phyloP scores from a whole-genome alignment of 805 yeast genomes.

The Aciculoconidium aculeatum region DNA sequence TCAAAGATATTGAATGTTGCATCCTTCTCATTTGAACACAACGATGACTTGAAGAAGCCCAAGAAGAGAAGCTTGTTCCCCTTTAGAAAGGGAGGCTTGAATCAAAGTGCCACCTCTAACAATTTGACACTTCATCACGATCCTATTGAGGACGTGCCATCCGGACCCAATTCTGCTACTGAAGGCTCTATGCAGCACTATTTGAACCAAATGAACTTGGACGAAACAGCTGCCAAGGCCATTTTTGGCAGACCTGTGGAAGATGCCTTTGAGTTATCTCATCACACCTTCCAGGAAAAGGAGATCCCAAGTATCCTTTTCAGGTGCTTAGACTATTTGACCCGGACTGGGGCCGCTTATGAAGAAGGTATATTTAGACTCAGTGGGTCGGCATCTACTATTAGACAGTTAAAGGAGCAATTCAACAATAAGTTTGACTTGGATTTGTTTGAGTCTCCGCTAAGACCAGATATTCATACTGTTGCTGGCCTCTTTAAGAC shows the following conservation, averaged over 20 bases:
- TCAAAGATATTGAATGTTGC: too few species aligned
- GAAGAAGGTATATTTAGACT: slow-evolving; percentile 90
- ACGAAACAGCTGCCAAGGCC: slow-evolving; percentile 28
- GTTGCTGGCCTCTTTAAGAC: slow-evolving; percentile 82
- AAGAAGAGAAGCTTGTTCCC: slow-evolving; percentile 60
- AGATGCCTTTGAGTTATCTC: slow-evolving; percentile 47
- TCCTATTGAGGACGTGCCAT: slow-evolving; percentile 9
- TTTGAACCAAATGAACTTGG: slow-evolving; percentile 31
- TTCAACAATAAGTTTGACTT: slow-evolving; percentile 68
- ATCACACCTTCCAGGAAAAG: slow-evolving; percentile 38
- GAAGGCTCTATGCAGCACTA: slow-evolving; percentile 18
- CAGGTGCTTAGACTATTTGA: slow-evolving; percentile 66
- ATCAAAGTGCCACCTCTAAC: not conserved
- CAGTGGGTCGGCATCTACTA: slow-evolving; percentile 80
- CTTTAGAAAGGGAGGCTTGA: slow-evolving; percentile 32
- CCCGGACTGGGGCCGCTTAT: slow-evolving; percentile 60
- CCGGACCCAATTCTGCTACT: slow-evolving; percentile 17
- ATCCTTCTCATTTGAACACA: too few species aligned
- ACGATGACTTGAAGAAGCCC: slow-evolving; percentile 36
- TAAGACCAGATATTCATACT: slow-evolving; percentile 71
- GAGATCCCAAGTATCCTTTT: slow-evolving; percentile 70
- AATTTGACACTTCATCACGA: slow-evolving; percentile 4
- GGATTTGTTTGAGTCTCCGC: slow-evolving; percentile 46
- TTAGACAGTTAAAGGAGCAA: slow-evolving; percentile 58
- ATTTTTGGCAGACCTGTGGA: slow-evolving; percentile 64